Evolutionary conservation across 2,329 filamentous ascomycete genomes (phyloP).

Genomic region (Fusarium anguioides): DNA sequence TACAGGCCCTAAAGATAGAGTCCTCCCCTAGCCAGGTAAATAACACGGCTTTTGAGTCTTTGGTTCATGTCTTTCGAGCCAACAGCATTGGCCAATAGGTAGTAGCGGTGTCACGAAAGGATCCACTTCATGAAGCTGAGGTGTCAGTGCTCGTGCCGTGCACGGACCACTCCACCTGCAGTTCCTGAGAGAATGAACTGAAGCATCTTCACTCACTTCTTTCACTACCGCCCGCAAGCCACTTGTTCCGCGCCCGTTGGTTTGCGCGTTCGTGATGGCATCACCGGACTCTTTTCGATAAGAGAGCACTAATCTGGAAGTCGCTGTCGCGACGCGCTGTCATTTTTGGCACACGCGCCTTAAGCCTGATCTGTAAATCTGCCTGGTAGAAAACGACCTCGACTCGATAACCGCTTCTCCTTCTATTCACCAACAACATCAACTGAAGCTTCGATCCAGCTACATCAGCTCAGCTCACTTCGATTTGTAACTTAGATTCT

Average conservation of each 20-base stretch:
- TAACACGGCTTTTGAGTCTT: no score
- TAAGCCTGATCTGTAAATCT: conserved; percentile 1
- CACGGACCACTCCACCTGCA: conserved; percentile 2
- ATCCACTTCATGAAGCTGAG: conserved; percentile 13
- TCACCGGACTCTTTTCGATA: conserved; percentile 15
- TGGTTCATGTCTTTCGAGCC: no score
- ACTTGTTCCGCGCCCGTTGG: background rate
- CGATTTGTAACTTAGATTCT: conserved; percentile 2
- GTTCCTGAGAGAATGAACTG: conserved; percentile 1
- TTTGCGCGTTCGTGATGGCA: conserved; percentile 20
- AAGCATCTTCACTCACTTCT: conserved; percentile 19
- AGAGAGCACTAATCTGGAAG: background rate
- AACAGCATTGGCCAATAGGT: conserved; percentile 11
- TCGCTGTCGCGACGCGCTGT: background rate
- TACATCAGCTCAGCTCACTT: conserved; percentile 12
- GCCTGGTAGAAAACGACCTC: background rate
- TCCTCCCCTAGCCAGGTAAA: no score
- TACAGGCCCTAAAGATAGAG: no score
- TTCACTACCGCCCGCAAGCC: conserved; percentile 13
- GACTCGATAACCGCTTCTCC: conserved; percentile 7
- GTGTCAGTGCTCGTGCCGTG: conserved; percentile 2
- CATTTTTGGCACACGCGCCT: conserved; percentile 8
- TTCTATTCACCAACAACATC: conserved; percentile 12
- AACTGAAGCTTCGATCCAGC: conserved; percentile 14
- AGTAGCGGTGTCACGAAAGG: background rate